Conservation (phyloP, 192 early-diverging fungal species). For the Coemansia sp. region DNA sequence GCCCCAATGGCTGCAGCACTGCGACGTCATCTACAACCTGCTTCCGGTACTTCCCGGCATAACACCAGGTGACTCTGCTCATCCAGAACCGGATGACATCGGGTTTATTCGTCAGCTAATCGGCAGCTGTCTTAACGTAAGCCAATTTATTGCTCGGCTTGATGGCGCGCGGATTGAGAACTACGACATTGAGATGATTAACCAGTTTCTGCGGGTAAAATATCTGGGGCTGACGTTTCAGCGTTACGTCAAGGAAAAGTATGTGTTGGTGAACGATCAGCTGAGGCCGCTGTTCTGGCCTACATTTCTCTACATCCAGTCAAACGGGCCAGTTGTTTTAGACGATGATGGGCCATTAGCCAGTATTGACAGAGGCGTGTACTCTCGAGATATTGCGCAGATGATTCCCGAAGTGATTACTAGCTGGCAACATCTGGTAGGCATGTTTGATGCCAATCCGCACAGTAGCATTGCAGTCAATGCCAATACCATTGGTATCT, state of each 20-base stretch:
- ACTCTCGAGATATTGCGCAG: slow-evolving; percentile 4
- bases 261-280: background rate
- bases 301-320: slow-evolving; percentile 39
- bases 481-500: slow-evolving; percentile 32
- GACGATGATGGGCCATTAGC: slow-evolving; percentile 3
- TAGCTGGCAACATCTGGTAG: slow-evolving; percentile 34
- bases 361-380: slow-evolving; percentile 6
- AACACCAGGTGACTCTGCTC: background rate
- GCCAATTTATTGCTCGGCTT: slow-evolving; percentile 18
- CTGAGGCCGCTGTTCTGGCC: slow-evolving; percentile 33
- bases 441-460: background rate
- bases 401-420: slow-evolving; percentile 9
- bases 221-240: slow-evolving; percentile 45
- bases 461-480: slow-evolving; percentile 15
- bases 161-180: slow-evolving; percentile 20
- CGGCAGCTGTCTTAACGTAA: slow-evolving; percentile 9
- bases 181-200: slow-evolving; percentile 38
- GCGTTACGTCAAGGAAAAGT: slow-evolving; percentile 34
- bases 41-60: slow-evolving; percentile 28
- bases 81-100: slow-evolving; percentile 12
- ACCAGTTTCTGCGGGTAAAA: slow-evolving; percentile 44
- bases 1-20: slow-evolving; percentile 23
- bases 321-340: slow-evolving; percentile 16
- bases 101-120: slow-evolving; percentile 17
- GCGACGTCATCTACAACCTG: slow-evolving; percentile 27